Evolutionary conservation across 2,329 filamentous ascomycete genomes (phyloP), one percentile per base, ranked within the genome.

Genomic region (Sarocladium brachiariae): DNA sequence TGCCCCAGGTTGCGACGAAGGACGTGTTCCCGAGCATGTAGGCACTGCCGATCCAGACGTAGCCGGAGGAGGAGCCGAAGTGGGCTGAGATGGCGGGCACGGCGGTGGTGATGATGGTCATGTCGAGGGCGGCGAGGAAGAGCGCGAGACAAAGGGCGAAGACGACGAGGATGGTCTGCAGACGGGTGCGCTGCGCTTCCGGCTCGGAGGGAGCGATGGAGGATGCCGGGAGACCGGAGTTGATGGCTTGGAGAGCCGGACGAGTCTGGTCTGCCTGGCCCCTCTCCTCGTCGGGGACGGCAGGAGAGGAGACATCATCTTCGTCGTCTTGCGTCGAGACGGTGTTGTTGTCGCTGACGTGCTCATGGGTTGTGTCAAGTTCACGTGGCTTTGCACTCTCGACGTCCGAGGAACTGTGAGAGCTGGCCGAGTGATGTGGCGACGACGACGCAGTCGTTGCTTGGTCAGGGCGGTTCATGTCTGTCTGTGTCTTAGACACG

Each of bases 31-130:
- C 84, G 10, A 91, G 77, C 6, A 89, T 72, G 60, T 87, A 92
- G 2, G 86, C 81, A 33, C 78, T 81, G 13, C 87, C 87, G 54
- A 92, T 83, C 88, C 87, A 91, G 49, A 83, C 78, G 66, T 90
- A 91, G 21, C 86, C 86, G 14, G 78, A 71, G 2, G 80, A 80
- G 5, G 85, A 86, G 39, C 81, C 61, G 54, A 91, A 78, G 53
- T 86, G 73, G 30, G 67, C 66, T 4, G 79, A 74, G 55, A 88
- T 87, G 13, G 80, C 81, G 0, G 84, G 83, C 4, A 86, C 72
- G 5, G 83, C 81, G 0, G 83, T 86, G 10, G 84, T 76, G 57
- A 87, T 72, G 60, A 86, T 84, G 25, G 81, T 85, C 49, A 74
- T 68, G 58, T 80, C 77, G 49, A 80, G 68, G 0, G 77, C 76